These are phyloP conservation scores for Auricularia sp. DNA, from an alignment of 768 basidiomycete genomes.

Conservation along the genomic window DNA sequence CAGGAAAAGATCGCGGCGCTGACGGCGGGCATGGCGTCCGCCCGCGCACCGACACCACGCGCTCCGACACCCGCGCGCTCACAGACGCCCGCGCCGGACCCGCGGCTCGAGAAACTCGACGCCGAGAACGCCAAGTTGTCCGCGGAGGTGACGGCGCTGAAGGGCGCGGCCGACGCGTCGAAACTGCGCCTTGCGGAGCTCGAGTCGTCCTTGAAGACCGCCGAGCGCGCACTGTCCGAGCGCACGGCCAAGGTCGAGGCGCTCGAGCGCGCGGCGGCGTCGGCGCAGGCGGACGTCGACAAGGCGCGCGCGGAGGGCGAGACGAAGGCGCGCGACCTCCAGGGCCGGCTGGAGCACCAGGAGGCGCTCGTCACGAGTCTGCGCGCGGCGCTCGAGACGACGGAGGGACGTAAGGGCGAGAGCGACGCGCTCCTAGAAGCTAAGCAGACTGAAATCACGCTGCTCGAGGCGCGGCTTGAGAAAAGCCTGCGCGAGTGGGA, in stretches of 20 bases:
- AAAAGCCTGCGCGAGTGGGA: conserved; percentile 32
- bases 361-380: conserved; percentile 37
- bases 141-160: conserved; percentile 20
- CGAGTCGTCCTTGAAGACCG: conserved; percentile 31
- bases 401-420: conserved; percentile 41
- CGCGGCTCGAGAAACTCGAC: conserved; percentile 50
- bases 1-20: conserved; percentile 42
- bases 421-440: conserved; percentile 39
- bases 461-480: conserved; percentile 39
- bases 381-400: conserved; percentile 40
- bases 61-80: conserved; percentile 21
- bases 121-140: conserved; percentile 40
- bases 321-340: conserved; percentile 28
- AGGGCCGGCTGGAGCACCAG: conserved; percentile 26
- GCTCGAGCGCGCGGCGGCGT: conserved; percentile 35
- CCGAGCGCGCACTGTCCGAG: conserved; percentile 35
- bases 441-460: conserved; percentile 51
- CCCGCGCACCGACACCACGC: not conserved
- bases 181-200: conserved; percentile 29
- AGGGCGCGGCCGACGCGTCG: conserved; percentile 37
- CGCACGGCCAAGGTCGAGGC: conserved; percentile 35
- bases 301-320: conserved; percentile 38
- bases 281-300: conserved; percentile 31
- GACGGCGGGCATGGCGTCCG: conserved; percentile 18
- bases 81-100: conserved; percentile 14